Evolutionary conservation across 768 basidiomycete genomes (phyloP).

Genomic region (Psilocybe sp.): DNA sequence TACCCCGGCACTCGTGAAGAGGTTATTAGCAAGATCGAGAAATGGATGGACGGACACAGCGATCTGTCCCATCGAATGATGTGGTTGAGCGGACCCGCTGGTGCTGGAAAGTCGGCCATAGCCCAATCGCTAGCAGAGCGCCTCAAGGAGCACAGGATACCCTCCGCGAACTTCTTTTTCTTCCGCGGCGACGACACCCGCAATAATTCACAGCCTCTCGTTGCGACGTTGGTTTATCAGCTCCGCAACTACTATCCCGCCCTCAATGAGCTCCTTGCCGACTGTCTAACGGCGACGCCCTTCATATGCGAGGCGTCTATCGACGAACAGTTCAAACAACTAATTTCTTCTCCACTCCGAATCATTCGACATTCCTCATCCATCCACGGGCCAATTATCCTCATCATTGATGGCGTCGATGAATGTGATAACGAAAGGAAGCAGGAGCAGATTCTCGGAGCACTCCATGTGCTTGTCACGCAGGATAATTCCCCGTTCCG

Average conservation of each 20-base stretch:
- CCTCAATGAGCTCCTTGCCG: not conserved
- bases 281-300: not conserved
- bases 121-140: not conserved
- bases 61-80: no score
- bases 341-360: not conserved
- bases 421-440: conserved; percentile 10
- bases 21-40: no score
- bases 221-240: not conserved
- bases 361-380: no score
- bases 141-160: not conserved
- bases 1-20: no score
- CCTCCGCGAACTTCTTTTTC: not conserved
- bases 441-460: conserved; percentile 1
- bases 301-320: not conserved
- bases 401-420: conserved; percentile 19
- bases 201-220: not conserved
- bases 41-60: no score
- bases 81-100: conserved; percentile 4
- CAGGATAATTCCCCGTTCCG: conserved; percentile 1
- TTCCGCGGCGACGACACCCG: not conserved
- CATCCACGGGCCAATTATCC: conserved; percentile 1
- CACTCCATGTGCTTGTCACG: no score
- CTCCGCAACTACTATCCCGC: not conserved
- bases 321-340: not conserved
- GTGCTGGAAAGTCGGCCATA: conserved; percentile 7